phyloP scores from a whole-genome alignment of 306 rosid species.

The Arachis hypogaea region DNA sequence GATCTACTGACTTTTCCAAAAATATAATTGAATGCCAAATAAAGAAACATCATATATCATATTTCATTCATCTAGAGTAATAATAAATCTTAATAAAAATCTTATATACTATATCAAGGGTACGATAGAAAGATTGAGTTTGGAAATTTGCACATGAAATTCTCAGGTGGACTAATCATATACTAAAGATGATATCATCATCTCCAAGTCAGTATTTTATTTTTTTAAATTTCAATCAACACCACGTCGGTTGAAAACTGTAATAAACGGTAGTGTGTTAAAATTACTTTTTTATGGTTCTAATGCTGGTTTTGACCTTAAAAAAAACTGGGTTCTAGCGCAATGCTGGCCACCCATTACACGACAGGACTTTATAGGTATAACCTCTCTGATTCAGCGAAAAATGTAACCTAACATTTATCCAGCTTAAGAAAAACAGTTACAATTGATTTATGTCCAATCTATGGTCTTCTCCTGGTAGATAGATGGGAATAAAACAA shows the following conservation, averaged over 20 bases:
- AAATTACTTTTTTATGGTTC: not conserved
- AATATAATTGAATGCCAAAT: too few relatives aligned
- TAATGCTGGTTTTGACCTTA: not conserved
- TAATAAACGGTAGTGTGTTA: not conserved
- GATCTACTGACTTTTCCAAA: too few relatives aligned
- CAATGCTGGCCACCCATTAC: not conserved
- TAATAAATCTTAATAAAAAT: too few relatives aligned
- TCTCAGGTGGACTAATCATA: not conserved
- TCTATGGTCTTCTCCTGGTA: slow-evolving; percentile 36
- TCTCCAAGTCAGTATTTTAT: not conserved
- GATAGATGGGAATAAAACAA: slow-evolving; percentile 40
- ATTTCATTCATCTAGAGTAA: too few relatives aligned
- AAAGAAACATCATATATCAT: too few relatives aligned
- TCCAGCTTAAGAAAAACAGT: slow-evolving; percentile 33
- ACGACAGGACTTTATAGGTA: not conserved
- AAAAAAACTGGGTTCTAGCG: too few relatives aligned
- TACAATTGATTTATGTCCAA: slow-evolving; percentile 25
- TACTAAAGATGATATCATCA: not conserved
- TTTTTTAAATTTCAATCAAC: not conserved
- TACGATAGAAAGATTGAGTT: not conserved
- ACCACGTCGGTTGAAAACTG: not conserved
- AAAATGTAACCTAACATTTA: slow-evolving; percentile 21
- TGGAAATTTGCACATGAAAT: not conserved
- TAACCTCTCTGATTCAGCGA: not conserved
- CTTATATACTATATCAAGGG: not conserved